Conservation (phyloP, 202 grass and related monocot species). For the Bolboschoenoplectus hybrid region DNA sequence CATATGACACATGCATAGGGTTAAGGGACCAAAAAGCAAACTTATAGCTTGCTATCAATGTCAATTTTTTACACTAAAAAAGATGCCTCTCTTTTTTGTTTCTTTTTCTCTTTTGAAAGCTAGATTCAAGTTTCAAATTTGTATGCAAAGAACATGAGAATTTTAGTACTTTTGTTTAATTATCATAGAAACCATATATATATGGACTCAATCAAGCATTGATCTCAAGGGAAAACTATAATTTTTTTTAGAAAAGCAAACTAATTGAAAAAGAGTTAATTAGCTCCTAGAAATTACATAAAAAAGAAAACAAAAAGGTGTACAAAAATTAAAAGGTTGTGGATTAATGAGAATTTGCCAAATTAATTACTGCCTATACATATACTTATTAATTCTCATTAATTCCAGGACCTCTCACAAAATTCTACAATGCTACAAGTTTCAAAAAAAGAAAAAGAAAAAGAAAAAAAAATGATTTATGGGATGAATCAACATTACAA, state of each 20-base stretch:
- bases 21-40: slow-evolving; percentile 35
- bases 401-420: not conserved
- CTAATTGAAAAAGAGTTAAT: not conserved
- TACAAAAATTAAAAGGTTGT: not conserved
- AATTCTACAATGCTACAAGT: slow-evolving; percentile 33
- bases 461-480: slow-evolving; percentile 17
- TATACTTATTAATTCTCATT: slow-evolving; percentile 34
- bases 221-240: not conserved
- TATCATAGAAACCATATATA: not conserved
- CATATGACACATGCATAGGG: slow-evolving; percentile 30
- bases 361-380: slow-evolving; percentile 36
- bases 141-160: not conserved
- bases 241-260: not conserved
- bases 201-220: not conserved
- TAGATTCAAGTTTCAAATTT: slow-evolving; percentile 22
- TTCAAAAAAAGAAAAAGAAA: not conserved
- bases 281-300: not conserved
- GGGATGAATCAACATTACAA: slow-evolving; percentile 30
- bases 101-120: not conserved
- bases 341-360: not conserved
- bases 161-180: not conserved
- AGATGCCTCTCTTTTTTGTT: not conserved
- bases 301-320: not conserved
- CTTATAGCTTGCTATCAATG: not conserved
- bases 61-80: slow-evolving; percentile 18